Evolutionary conservation across 495 filamentous ascomycete species (phyloP), one percentile per base, ranked within the genome.

Genomic region (Tuber aestivum): DNA sequence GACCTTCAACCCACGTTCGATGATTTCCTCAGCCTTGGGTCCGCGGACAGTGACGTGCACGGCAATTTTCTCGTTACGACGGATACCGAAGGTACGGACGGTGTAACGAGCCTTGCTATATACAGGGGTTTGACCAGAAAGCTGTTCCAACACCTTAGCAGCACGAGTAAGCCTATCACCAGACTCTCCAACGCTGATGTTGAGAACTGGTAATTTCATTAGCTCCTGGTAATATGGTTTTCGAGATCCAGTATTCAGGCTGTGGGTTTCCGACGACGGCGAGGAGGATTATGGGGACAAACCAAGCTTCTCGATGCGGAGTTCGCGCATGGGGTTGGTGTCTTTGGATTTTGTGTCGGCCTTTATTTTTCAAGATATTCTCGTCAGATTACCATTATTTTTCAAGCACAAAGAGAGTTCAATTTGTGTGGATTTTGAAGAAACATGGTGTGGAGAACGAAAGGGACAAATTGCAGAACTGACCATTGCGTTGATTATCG

Each of bases 141-240:
- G 90, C 90, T 99, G 96, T 88, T 99, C 96, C 81, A 99, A 90
- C 91, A 99, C 96, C 90, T 99, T 99, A 84, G 96, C 96, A 83
- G 96, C 96, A 90, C 96, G 92, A 83, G 96, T 99, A 84, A 99
- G 91, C 91, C 96, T 97, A 87, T 99, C 96, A 91, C 96, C 96
- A 90, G 96, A 98, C 89, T 99, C 96, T 87, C 96, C 96, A 85
- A 99, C 96, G 76, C 92, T 97, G 90, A 99, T 99, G 91, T 99
- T 99, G 85, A 99, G 94, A 86, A 98, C 95, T 81, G 35, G n/a
- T 65, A 10, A 37, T 48, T 45, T 21, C n/a, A 4, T 44, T 44
- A 32, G 72, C 78, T 42, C 74, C 70, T 21, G 38, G 38, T 44
- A 35, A 45, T 45, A 1, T 48, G 44, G 14, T 18, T 65, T 65